phyloP scores from a whole-genome alignment of 441 rosid genomes.

The Cnidoscolus chayamansa region DNA sequence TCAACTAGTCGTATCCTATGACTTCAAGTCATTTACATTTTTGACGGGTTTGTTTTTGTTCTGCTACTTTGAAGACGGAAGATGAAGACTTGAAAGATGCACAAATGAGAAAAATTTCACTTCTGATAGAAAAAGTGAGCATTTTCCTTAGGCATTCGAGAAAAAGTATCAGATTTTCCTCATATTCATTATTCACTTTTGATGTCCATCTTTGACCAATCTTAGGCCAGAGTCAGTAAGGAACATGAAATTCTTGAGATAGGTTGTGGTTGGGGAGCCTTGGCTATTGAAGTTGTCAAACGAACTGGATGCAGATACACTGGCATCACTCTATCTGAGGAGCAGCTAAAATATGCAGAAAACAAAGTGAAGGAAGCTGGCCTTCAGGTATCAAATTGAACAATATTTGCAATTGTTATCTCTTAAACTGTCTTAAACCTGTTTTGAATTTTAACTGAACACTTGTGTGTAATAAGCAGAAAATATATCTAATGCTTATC shows the following conservation, averaged over 20 bases:
- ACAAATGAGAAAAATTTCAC: conserved; percentile 64
- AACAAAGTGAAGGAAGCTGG: conserved; percentile 72
- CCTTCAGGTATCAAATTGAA: conserved; percentile 47
- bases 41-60: not conserved
- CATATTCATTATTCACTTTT: not conserved
- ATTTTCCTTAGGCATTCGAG: not conserved
- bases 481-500: not conserved
- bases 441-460: not conserved
- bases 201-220: not conserved
- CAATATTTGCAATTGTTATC: not conserved
- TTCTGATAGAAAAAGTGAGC: conserved; percentile 67
- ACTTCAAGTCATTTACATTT: not conserved
- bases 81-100: conserved; percentile 64
- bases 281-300: conserved; percentile 74
- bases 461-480: not conserved
- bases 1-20: not conserved
- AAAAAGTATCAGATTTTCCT: not conserved
- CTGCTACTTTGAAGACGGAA: conserved; percentile 34
- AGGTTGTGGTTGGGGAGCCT: conserved; percentile 92
- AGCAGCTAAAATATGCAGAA: conserved; percentile 68
- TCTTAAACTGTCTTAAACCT: too few relatives aligned
- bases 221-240: conserved; percentile 57
- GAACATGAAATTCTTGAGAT: conserved; percentile 76
- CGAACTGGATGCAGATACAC: conserved; percentile 81
- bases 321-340: conserved; percentile 67